phyloP scores from a whole-genome alignment of 169 alveolate genomes.

The Plasmodium gaboni region DNA sequence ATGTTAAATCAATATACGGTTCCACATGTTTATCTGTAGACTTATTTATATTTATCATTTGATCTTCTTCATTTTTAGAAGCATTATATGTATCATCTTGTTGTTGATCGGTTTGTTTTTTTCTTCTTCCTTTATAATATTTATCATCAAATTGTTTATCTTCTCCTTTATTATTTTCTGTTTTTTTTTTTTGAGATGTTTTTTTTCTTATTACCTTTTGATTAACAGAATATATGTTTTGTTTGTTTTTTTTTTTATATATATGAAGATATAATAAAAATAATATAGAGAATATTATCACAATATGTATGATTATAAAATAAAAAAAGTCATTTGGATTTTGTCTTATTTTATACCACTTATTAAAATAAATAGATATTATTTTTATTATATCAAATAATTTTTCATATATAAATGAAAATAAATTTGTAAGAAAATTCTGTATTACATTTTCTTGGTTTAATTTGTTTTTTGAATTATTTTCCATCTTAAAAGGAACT shows the following conservation, averaged over 20 bases:
- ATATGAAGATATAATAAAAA: conserved; percentile 27
- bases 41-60: no score
- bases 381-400: conserved; percentile 2
- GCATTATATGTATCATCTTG: not conserved
- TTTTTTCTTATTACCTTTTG: not conserved
- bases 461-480: not conserved
- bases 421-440: conserved; percentile 7
- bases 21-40: not conserved
- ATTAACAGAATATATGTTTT: not conserved
- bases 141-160: not conserved
- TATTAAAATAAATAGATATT: not conserved
- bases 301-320: conserved; percentile 1
- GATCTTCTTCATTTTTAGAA: no score
- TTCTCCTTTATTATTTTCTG: not conserved
- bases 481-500: conserved; percentile 17
- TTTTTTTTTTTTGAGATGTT: conserved; percentile 3
- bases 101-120: conserved; percentile 1
- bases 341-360: not conserved
- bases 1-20: conserved; percentile 11
- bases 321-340: not conserved
- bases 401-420: conserved; percentile 26
- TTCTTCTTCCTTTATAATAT: not conserved
- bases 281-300: conserved; percentile 7
- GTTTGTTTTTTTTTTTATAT: not conserved
- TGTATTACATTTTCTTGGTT: not conserved